These are phyloP conservation scores for Sordaria brevicollis DNA, from an alignment of 495 filamentous ascomycete species.

Conservation along the genomic window DNA sequence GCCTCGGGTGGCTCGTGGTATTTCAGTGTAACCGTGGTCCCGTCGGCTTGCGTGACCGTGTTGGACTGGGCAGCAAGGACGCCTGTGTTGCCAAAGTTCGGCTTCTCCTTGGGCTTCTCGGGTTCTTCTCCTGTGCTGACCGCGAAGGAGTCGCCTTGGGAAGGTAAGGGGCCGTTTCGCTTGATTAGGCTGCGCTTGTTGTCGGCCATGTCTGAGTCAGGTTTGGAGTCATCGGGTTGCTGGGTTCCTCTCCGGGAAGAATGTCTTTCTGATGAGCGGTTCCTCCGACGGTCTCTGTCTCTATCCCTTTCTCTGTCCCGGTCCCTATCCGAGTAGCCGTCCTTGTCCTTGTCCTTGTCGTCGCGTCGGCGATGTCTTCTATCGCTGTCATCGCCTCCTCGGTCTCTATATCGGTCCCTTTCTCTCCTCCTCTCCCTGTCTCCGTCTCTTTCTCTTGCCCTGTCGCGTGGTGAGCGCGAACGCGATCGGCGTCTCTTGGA, in stretches of 20 bases:
- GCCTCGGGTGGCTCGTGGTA: constrained; percentile 94
- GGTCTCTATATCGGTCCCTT: background rate
- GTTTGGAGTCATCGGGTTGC: constrained; percentile 9
- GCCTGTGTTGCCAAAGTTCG: constrained; percentile 75
- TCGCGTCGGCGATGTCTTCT: background rate
- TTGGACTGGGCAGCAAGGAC: constrained; percentile 83
- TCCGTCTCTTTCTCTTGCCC: constrained; percentile 6
- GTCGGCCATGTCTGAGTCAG: constrained; percentile 8
- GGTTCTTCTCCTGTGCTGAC: constrained; percentile 39
- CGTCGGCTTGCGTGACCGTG: constrained; percentile 58
- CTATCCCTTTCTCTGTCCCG: constrained; percentile 1
- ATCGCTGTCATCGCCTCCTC: constrained; percentile 2
- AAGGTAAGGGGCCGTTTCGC: constrained; percentile 52
- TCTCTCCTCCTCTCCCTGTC: constrained; percentile 6
- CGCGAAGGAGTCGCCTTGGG: constrained; percentile 60
- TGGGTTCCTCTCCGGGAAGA: background rate
- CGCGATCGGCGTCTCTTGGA: constrained; percentile 22
- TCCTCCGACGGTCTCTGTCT: constrained; percentile 2
- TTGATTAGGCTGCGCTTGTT: constrained; percentile 18
- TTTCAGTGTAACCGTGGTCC: constrained; percentile 66
- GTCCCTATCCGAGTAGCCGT: background rate
- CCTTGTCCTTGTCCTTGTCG: background rate
- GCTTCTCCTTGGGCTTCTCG: constrained; percentile 66
- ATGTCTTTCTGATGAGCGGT: background rate
- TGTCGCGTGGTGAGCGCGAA: constrained; percentile 7